Evolutionary conservation across 176 grass and related monocot species (phyloP), one percentile per base, ranked within the genome.

Genomic region (Dendrocalamus sinicus): DNA sequence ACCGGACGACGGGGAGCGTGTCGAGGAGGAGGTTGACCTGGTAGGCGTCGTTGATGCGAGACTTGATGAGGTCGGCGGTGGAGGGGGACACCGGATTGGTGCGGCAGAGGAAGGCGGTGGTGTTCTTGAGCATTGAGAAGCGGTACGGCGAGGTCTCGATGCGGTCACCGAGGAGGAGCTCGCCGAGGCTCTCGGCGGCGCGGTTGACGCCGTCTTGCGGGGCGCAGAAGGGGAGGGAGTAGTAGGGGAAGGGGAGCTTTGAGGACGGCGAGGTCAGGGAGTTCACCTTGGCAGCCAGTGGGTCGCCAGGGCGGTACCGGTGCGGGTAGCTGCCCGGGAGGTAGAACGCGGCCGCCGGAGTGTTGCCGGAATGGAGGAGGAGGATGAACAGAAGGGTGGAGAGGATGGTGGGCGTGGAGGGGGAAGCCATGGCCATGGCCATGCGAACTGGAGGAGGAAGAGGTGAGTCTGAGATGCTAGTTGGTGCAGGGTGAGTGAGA

Each of bases 161-260:
- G 75, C 88, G 88, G 70, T 92, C 93, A 19, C 93, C 90, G 69
- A 94, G 85, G 82, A 92, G 93, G 40, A 94, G 90, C 88, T 94
- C 93, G 48, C 93, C 88, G 12, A 88, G 93, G 85, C 80, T 92
- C 88, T 94, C 88, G 40, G 93, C 90, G 55, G 85, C 83, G 14
- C 81, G 84, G 37, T 45, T 72, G 70, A 85, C 81, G 70, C 90
- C 93, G 1, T 66, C 87, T 15, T 35, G 74, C 62, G 88, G 93
- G 3, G 26, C 28, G 82, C 90, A 92, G 90, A 88, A 92, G 48
- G 93, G 92, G 55, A 92, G 90, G 46, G 87, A 80, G 85, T 94
- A 94, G 85, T 92, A 92, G 10, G 69, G 74, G 78, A 88, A 94
- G 2, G 93, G 93, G 39, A 94, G 84, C 88, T 92, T 91, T 1